Evolutionary conservation across 805 yeast genomes (phyloP).

Genomic region (Torulaspora maleeae): DNA sequence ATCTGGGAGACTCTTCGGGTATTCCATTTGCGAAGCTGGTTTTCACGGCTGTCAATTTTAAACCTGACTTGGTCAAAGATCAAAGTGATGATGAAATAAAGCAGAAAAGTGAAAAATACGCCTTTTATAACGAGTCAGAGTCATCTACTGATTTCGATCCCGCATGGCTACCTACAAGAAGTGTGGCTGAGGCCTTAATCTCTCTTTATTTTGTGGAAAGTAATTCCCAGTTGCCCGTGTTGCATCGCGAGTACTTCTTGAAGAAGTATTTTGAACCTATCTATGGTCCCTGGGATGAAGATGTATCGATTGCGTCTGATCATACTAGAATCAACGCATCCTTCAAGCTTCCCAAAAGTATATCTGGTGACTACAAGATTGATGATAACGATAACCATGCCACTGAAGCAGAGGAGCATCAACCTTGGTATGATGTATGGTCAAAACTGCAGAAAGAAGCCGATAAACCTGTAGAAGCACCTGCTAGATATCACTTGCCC

Average conservation of each 20-base stretch:
- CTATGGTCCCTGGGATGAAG: constrained; percentile 61
- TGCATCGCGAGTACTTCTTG: constrained; percentile 77
- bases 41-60: constrained; percentile 69
- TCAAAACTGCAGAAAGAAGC: constrained; percentile 33
- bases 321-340: constrained; percentile 43
- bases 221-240: constrained; percentile 76
- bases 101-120: constrained; percentile 16
- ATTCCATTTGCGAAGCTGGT: constrained; percentile 72
- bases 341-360: constrained; percentile 25
- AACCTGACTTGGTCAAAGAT: constrained; percentile 32
- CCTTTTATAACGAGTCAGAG: constrained; percentile 22
- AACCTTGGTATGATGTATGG: constrained; percentile 41
- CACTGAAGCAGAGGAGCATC: neutral
- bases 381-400: constrained; percentile 5
- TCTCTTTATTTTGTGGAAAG: constrained; percentile 69
- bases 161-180: constrained; percentile 55
- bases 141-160: constrained; percentile 21
- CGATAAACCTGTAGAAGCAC: constrained; percentile 41
- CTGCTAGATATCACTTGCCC: constrained; percentile 46
- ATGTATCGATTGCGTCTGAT: constrained; percentile 54
- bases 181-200: constrained; percentile 61
- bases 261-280: constrained; percentile 66
- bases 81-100: constrained; percentile 28
- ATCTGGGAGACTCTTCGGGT: constrained; percentile 52
- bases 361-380: neutral